Percentiles rank a stretch among this genome's conserved stretches.
Evolutionary conservation across 306 rosid genomes (phyloP).

Genomic region (Rosa persica): DNA sequence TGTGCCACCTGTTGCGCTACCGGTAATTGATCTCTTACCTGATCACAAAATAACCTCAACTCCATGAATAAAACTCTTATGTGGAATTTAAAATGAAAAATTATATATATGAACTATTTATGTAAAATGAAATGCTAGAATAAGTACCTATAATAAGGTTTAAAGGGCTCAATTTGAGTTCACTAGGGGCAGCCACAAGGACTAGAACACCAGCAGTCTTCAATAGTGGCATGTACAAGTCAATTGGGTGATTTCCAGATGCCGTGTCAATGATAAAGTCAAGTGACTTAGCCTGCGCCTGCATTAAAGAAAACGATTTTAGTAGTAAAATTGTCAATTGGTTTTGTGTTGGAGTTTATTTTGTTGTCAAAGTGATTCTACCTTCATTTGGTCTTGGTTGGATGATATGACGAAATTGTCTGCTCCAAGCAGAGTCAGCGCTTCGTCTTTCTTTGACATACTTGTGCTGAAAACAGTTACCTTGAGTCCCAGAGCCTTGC

Average conservation of each 20-base stretch:
- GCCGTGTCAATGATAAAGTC: constrained; percentile 82
- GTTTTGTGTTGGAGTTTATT: background rate
- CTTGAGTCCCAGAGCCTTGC: constrained; percentile 64
- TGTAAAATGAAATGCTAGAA: background rate
- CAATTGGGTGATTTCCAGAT: constrained; percentile 80
- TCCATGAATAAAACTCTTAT: background rate
- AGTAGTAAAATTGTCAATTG: background rate
- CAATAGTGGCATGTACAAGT: constrained; percentile 66
- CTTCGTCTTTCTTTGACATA: constrained; percentile 71
- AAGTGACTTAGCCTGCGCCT: constrained; percentile 59
- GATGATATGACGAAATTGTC: constrained; percentile 64
- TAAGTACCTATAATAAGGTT: constrained; percentile 51
- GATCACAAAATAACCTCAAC: background rate
- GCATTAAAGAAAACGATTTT: background rate
- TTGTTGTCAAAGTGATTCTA: background rate
- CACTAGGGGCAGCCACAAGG: constrained; percentile 68
- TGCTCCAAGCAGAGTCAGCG: constrained; percentile 54
- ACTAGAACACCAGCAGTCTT: constrained; percentile 64
- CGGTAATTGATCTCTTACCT: constrained; percentile 62
- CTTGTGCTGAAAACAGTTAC: constrained; percentile 79
- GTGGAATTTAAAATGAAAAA: too few relatives aligned
- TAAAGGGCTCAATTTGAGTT: constrained; percentile 62
- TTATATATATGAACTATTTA: too few relatives aligned
- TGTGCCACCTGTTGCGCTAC: constrained; percentile 67
- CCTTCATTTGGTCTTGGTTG: constrained; percentile 56